phyloP scores from a whole-genome alignment of 1,284 basidiomycete genomes.

The Ustilago xerochloae region DNA sequence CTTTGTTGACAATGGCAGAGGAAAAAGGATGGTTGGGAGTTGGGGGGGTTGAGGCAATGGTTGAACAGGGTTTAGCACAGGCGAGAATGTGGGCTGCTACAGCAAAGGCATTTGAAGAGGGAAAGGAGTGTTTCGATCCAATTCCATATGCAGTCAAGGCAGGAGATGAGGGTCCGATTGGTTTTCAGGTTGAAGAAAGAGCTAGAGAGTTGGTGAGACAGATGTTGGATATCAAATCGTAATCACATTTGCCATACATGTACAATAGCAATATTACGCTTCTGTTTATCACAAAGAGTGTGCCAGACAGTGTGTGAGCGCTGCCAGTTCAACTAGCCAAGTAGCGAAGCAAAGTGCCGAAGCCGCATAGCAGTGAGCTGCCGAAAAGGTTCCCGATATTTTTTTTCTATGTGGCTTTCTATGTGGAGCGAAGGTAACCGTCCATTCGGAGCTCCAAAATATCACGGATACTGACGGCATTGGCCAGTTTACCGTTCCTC shows the following conservation, averaged over 20 bases:
- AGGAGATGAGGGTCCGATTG: conserved; percentile 47
- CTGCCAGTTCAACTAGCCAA: too few species aligned
- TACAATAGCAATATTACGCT: too few species aligned
- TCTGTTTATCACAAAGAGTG: background rate
- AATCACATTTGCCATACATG: too few species aligned
- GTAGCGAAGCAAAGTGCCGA: too few species aligned
- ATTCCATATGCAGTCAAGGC: conserved; percentile 39
- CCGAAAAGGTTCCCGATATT: too few species aligned
- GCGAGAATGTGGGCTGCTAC: conserved; percentile 63
- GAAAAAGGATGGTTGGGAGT: conserved; percentile 59
- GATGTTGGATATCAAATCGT: conserved; percentile 42
- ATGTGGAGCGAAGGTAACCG: too few species aligned
- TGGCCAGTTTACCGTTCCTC: too few species aligned
- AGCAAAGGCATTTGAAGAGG: conserved; percentile 34
- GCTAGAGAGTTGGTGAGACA: conserved; percentile 32
- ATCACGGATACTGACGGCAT: too few species aligned
- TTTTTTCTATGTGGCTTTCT: too few species aligned
- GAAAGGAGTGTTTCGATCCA: conserved; percentile 30
- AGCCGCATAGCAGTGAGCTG: too few species aligned
- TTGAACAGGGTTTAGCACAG: conserved; percentile 68
- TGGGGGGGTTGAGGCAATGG: conserved; percentile 68
- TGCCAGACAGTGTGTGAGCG: background rate
- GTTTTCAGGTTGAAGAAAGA: conserved; percentile 33
- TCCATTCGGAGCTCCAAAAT: too few species aligned
- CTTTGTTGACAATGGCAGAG: conserved; percentile 55